These are phyloP conservation scores for Solanum hybrid DNA, from an alignment of 305 asterid species.

Conservation along the genomic window DNA sequence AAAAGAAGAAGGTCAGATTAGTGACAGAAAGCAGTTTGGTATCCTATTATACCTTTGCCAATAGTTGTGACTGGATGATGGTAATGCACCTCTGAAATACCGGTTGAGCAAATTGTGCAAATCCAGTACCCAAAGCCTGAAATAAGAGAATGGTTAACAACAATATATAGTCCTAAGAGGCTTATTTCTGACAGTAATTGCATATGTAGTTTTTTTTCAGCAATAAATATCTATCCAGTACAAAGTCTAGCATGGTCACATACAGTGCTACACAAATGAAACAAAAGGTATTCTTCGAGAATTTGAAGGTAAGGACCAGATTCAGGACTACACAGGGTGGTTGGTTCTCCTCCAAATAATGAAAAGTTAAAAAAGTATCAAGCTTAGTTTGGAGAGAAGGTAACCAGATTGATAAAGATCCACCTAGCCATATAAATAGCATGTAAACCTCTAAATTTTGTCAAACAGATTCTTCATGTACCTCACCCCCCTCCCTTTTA, in stretches of 20 bases:
- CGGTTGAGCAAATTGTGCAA: constrained; percentile 91
- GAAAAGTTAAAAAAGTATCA: neutral
- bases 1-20: constrained; percentile 2
- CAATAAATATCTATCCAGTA: neutral
- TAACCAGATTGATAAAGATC: neutral
- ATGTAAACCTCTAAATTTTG: neutral
- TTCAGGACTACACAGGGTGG: neutral
- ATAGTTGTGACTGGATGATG: constrained; percentile 80
- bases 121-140: constrained; percentile 91
- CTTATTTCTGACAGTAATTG: neutral
- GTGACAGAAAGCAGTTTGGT: neutral
- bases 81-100: constrained; percentile 92
- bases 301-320: neutral
- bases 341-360: neutral
- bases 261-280: neutral
- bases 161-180: neutral
- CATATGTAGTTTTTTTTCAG: neutral
- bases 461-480: neutral
- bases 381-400: neutral
- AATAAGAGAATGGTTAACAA: constrained; percentile 15
- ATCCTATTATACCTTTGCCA: constrained; percentile 64
- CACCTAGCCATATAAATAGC: neutral
- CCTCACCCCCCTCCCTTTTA: neutral
- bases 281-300: neutral
- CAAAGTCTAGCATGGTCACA: neutral